Base-by-base conservation (phyloP, 345 rosid species). In the Aurinia saxatilis region DNA sequence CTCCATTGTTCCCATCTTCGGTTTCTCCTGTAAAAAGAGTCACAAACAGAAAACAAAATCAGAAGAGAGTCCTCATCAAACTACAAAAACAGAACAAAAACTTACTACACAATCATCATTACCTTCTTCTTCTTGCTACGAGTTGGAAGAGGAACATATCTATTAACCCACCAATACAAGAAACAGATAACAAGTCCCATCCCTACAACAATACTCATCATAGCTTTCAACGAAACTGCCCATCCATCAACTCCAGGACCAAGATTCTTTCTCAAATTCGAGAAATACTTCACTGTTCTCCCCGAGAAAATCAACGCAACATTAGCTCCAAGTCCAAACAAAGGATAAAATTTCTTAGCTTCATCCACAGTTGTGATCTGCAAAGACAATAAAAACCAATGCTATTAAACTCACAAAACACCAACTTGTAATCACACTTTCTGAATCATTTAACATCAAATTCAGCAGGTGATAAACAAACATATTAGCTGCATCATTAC, bases 241-340 rank as follows among this genome's bases (percentile, higher is more conserved):
- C 98, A 92, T 15, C 98, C 98, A 71, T 92, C 98, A 58, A 92
- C 96, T 63, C 98, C 96, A 67, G 98, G 98, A 33, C 95, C 98
- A 78, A 92, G 77, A 75, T 61, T 79, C 60, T 81, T 60, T 70
- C 98, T 86, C 86, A 92, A 46, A 66, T 83, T 88, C 18, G 98
- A 92, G 67, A 92, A 88, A 56, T 92, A 92, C 68, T 92, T 92
- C 60, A 92, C 98, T 2, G 98, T 92, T 70, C 98, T 75, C 40
- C 98, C 98, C 2, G 98, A 92, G 79, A 92, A 92, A 56, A 92
- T 66, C 16, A 92, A 82, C 7, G 98, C 98, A 46, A 92, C 65
- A 52, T 92, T 92, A 71, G 98, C 98, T 48, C 98, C 98, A 14
- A 91, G 96, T 27, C 98, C 98, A 25, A 92, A 92, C 31, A 92